Evolutionary conservation across 2,329 filamentous ascomycete genomes (phyloP).

Genomic region (Lecanosticta acicola): DNA sequence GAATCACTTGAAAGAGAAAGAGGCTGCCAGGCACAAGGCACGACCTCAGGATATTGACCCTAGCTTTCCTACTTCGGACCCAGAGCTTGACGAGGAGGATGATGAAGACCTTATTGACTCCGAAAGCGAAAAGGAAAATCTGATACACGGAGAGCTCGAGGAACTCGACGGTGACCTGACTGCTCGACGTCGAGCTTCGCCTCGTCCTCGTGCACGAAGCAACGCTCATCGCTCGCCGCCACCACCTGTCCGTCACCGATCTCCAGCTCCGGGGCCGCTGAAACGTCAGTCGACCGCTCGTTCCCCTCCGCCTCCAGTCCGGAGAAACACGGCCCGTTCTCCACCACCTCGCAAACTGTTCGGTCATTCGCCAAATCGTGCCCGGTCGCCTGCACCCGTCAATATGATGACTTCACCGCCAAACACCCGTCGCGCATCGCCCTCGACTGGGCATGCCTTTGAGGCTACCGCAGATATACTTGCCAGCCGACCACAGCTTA

Average conservation of each 20-base stretch:
- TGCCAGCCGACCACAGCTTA: conserved; percentile 60
- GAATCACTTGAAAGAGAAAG: conserved; percentile 72
- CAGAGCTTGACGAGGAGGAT: conserved; percentile 73
- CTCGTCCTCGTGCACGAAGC: conserved; percentile 12
- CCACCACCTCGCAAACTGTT: conserved; percentile 54
- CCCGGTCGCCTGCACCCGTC: conserved; percentile 40
- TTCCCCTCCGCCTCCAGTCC: conserved; percentile 25
- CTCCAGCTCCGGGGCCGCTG: conserved; percentile 37
- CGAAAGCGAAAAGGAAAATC: conserved; percentile 56
- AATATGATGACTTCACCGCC: conserved; percentile 59
- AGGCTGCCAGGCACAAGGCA: conserved; percentile 70
- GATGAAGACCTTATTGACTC: conserved; percentile 55
- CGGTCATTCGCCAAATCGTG: conserved; percentile 64
- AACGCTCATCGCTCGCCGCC: conserved; percentile 31
- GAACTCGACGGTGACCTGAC: conserved; percentile 32
- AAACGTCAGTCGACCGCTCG: conserved; percentile 48
- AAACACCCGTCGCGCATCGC: conserved; percentile 48
- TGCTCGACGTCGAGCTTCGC: conserved; percentile 35
- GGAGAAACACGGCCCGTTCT: conserved; percentile 25
- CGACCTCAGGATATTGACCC: conserved; percentile 98
- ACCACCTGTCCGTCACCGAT: conserved; percentile 26
- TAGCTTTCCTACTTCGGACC: conserved; percentile 91
- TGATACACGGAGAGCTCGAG: conserved; percentile 56
- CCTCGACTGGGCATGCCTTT: conserved; percentile 41
- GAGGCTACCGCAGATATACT: conserved; percentile 38